phyloP scores from a whole-genome alignment of 257 asterid genomes.

The Thymus quinquecostatus region DNA sequence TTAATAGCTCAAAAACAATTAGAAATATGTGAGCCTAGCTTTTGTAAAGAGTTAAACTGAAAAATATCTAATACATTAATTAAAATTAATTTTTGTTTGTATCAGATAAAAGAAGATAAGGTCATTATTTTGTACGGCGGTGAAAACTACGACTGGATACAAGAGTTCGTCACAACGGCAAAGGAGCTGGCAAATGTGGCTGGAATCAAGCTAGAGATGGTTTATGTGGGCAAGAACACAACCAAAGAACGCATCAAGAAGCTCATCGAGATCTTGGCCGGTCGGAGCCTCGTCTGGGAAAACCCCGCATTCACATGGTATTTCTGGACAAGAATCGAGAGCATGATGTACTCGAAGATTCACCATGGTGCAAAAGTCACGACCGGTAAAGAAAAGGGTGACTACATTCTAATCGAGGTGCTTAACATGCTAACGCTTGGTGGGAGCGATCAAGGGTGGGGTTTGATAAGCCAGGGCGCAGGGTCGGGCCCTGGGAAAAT shows the following conservation, averaged over 20 bases:
- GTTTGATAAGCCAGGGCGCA: constrained; percentile 59
- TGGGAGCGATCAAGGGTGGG: constrained; percentile 64
- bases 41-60: no score
- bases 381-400: constrained; percentile 38
- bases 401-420: constrained; percentile 50
- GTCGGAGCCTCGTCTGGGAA: constrained; percentile 39
- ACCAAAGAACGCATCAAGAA: constrained; percentile 24
- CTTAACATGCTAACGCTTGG: constrained; percentile 58
- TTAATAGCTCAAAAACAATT: no score
- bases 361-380: constrained; percentile 40
- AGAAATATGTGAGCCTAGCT: no score
- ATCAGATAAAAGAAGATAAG: constrained; percentile 9
- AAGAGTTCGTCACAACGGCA: background rate
- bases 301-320: constrained; percentile 56
- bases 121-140: constrained; percentile 4
- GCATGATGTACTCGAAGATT: constrained; percentile 77
- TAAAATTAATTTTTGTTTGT: background rate
- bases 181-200: background rate
- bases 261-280: constrained; percentile 26
- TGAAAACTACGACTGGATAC: background rate
- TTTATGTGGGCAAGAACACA: background rate
- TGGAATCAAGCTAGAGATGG: background rate
- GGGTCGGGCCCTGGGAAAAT: constrained; percentile 36
- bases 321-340: constrained; percentile 76
- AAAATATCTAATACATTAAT: no score